Evolutionary conservation across 176 grass and related monocot species (phyloP), one percentile per base, ranked within the genome.

Genomic region (Thalia dealbata): DNA sequence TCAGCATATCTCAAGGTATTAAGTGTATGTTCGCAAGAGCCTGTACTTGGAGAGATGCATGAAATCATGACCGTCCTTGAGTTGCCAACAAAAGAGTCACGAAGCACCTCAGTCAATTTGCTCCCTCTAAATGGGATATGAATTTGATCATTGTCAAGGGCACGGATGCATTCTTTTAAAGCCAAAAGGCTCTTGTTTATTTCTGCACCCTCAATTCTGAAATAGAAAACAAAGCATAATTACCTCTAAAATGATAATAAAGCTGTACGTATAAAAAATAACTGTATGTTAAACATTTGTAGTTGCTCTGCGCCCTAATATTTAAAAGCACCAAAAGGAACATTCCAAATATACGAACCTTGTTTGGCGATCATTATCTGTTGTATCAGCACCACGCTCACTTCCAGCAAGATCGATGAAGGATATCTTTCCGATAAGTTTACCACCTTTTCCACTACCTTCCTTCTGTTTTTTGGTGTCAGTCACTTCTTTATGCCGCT

Each of bases 371-470:
- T 89, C 86, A 81, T 87, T 95, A 62, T 95, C 77, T 72, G 79
- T 81, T 29, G 75, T 78, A 83, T 95, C 87, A 81, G 91, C 82
- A 75, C 86, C 82, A 61, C 84, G 81, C 21, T 95, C 91, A 23
- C 87, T 89, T 64, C 91, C 91, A 64, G 91, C 87, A 63, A 95
- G 91, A 87, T 95, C 87, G 52, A 95, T 95, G 75, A 95, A 95
- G 22, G 91, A 90, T 45, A 95, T 89, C 73, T 89, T 95, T 18
- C 91, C 91, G 74, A 89, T 35, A 79, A 79, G 9, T 48, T 76
- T 80, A 26, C 76, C 45, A 43, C 50, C 30, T 24, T 81, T 85
- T 73, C 72, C 79, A 79, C 45, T 50, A 28, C 56, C 75, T 63
- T 54, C 71, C 29, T 64, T 82, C 55, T 87, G 76, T 21, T 71